Percentiles rank a stretch among this genome's conserved stretches.
Evolutionary conservation across 2,329 filamentous ascomycete species (phyloP).

Genomic region (Aureobasidium vineae): DNA sequence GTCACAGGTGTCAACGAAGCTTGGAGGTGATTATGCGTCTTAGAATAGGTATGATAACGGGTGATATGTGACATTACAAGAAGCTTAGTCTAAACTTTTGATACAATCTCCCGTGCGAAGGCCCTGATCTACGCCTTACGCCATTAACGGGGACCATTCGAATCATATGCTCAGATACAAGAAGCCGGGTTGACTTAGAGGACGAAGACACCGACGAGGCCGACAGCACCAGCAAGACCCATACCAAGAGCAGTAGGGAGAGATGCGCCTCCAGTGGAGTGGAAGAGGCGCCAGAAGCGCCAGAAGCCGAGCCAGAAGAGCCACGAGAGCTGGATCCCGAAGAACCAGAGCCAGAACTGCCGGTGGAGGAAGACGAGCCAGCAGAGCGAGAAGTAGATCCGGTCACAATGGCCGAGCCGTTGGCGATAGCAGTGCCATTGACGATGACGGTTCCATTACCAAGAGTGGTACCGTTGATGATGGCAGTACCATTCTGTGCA

Average conservation of each 20-base stretch:
- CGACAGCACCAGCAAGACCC: constrained; percentile 43
- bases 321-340: constrained; percentile 6
- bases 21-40: not conserved
- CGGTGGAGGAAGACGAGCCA: constrained; percentile 1
- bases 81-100: constrained; percentile 19
- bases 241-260: constrained; percentile 43
- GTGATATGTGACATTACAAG: constrained; percentile 15
- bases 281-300: constrained; percentile 27
- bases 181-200: constrained; percentile 36
- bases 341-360: constrained; percentile 18
- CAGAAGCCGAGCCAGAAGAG: constrained; percentile 25
- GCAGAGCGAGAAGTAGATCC: not conserved
- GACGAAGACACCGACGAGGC: constrained; percentile 46
- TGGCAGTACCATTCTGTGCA: constrained; percentile 11
- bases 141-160: not conserved
- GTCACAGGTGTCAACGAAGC: not conserved
- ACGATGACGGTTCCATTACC: constrained; percentile 28
- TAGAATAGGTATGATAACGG: not conserved
- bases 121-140: not conserved
- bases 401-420: constrained; percentile 1
- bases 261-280: constrained; percentile 34
- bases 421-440: constrained; percentile 12
- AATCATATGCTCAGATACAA: constrained; percentile 1
- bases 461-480: constrained; percentile 27
- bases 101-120: constrained; percentile 15